Evolutionary conservation across 1,284 basidiomycete genomes (phyloP), one percentile per base, ranked within the genome.

Genomic region (Coriolopsis trogii): DNA sequence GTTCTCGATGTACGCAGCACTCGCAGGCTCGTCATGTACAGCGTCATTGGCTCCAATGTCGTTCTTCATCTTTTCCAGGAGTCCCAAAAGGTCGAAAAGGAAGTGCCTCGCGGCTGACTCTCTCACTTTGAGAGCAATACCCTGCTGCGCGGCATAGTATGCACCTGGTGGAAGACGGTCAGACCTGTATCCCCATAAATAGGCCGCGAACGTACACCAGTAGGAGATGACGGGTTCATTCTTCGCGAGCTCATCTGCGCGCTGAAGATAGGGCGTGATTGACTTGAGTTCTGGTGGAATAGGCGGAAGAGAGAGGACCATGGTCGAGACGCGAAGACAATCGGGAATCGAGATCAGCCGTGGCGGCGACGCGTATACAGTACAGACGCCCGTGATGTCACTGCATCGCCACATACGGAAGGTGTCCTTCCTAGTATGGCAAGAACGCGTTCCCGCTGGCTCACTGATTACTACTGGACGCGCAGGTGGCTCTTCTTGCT

Each of bases 1-100:
- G 73, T 95, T 95, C 73, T 97, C 94, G 25, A 98, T 83, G 66
- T 95, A 95, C 3, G 94, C 93, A 1, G 87, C 81, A 43, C 91
- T 91, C 0, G 85, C 93, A 2, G 81, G 75, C 63, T 97, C 93
- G 59, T 88, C 82, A 51, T 91, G 88, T 51, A 98, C 81, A 2
- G 92, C 88, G 64, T 97, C 94, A 58, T 88, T 86, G 16, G 81
- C 73, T 0, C 82, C 83, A 16, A 97, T 81, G 9, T 85, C 79
- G 4, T 72, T 70, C 72, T 97, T 98, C 77, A 93, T 82, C 67
- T 75, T 73, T 69, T 98, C 96, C 26, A 98, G 84, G 13, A 80
- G 73, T 42, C 84, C 86, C 49, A 98, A 84, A 8, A 98, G 78
- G 25, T 78, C 74, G 60, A 89, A 77, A 10, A 98, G 81, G 55